Conservation (phyloP, 352 stramenopile genomes). For the Phytophthora lateralis region DNA sequence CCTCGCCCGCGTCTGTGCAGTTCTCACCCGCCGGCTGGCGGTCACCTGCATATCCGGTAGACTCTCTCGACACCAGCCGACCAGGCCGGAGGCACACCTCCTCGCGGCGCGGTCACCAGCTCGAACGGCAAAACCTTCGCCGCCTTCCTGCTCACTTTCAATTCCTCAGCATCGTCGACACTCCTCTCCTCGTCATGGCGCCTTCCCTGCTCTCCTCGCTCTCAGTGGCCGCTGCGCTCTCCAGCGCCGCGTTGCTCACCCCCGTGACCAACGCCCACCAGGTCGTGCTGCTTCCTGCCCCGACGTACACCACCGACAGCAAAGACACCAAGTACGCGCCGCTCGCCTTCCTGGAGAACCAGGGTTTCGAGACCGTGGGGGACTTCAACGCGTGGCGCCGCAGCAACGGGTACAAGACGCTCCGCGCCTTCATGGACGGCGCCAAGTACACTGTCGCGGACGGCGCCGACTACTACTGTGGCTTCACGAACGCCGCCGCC, state of each 20-base stretch:
- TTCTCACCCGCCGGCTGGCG: slow-evolving; percentile 24
- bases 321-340: slow-evolving; percentile 49
- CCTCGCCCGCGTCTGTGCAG: slow-evolving; percentile 9
- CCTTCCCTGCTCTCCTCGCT: slow-evolving; percentile 35
- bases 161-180: slow-evolving; percentile 14
- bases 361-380: slow-evolving; percentile 45
- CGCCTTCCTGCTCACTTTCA: slow-evolving; percentile 12
- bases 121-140: slow-evolving; percentile 15
- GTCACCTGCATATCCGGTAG: slow-evolving; percentile 10
- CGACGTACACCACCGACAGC: slow-evolving; percentile 45
- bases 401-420: slow-evolving; percentile 53
- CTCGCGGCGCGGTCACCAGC: slow-evolving; percentile 2
- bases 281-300: slow-evolving; percentile 45
- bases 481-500: slow-evolving; percentile 34
- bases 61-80: slow-evolving; percentile 20
- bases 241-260: slow-evolving; percentile 30
- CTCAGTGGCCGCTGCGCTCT: slow-evolving; percentile 30
- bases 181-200: slow-evolving; percentile 10
- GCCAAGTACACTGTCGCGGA: slow-evolving; percentile 41
- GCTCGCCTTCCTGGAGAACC: slow-evolving; percentile 55
- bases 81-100: slow-evolving; percentile 13
- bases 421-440: slow-evolving; percentile 52
- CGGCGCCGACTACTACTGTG: slow-evolving; percentile 43
- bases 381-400: slow-evolving; percentile 51
- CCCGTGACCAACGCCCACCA: slow-evolving; percentile 40